Evolutionary conservation across 2,329 filamentous ascomycete species (phyloP).

Genomic region (Pseudocercospora macadamiae): DNA sequence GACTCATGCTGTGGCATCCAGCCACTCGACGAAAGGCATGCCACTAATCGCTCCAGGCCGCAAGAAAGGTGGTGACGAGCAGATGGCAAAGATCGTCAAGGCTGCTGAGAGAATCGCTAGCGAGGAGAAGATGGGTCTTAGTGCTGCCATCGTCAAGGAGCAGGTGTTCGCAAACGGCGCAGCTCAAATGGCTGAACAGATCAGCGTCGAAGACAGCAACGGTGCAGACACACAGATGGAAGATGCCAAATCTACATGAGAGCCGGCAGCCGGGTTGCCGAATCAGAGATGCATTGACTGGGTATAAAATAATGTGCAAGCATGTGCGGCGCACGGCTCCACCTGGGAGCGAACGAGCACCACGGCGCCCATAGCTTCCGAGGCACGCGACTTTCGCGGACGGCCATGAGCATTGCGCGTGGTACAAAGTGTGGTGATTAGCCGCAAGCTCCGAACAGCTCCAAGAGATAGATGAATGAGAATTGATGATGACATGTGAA

Average conservation of each 20-base stretch:
- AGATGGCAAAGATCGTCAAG: slow-evolving; percentile 62
- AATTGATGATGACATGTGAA: background rate
- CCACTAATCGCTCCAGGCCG: slow-evolving; percentile 31
- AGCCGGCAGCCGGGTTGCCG: background rate
- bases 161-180: slow-evolving; percentile 56
- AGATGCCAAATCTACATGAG: slow-evolving; percentile 26
- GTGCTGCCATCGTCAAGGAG: slow-evolving; percentile 66
- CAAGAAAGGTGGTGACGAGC: slow-evolving; percentile 46
- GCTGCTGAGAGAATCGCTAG: slow-evolving; percentile 64
- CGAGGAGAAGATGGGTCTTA: slow-evolving; percentile 65
- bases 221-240: slow-evolving; percentile 37
- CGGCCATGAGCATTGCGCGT: background rate
- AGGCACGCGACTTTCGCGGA: background rate
- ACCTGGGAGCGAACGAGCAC: background rate
- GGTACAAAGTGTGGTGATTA: background rate
- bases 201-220: slow-evolving; percentile 25
- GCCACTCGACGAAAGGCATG: slow-evolving; percentile 22
- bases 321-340: background rate
- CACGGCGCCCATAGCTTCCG: background rate
- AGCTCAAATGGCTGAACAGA: slow-evolving; percentile 17
- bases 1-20: slow-evolving; percentile 52
- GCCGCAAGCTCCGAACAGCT: background rate
- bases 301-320: background rate
- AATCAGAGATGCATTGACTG: background rate
- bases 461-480: background rate